Evolutionary conservation across 176 grass and related monocot genomes (phyloP), one percentile per base, ranked within the genome.

Genomic region (Areca catechu): DNA sequence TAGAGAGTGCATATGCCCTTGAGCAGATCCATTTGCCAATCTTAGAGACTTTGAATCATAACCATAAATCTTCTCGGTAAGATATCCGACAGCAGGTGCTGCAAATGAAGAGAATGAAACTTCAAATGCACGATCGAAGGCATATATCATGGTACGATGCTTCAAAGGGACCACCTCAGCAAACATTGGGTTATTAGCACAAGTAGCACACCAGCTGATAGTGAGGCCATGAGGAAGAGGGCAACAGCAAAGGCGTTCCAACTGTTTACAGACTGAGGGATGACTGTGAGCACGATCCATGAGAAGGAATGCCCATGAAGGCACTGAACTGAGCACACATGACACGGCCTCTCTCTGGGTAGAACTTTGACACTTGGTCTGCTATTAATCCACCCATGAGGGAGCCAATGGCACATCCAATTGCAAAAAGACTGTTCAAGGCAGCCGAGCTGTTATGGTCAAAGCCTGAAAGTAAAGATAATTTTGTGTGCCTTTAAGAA

Each of bases 271-370:
- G 86, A 85, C 53, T 86, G 86, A 7, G 77, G 79, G 29, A 96
- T 84, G 15, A 81, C 68, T 2, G 56, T 68, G 20, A 96, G 80
- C 53, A 96, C 83, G 72, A 96, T 79, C 68, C 72, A 75, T 0
- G 92, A 90, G n/a, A n/a, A 96, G 0, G 91, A 54, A 96, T 96
- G 53, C 91, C 91, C 91, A 87, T 90, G 68, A 90, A 90, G 65
- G 86, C 83, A 24, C 91, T 95, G 51, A 95, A 95, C 71, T 95
- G 91, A 57, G 91, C 91, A 56, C 91, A 95, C 86, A 87, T 84
- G 54, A 95, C 50, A 1, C 91, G 91, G n/a, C 78, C 86, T 0
- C 77, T 81, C 63, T 90, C 83, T 20, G 91, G n/a, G 34, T 55
- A 90, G 56, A 66, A 54, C 56, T 5, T 71, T 60, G 91, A 90